phyloP scores from a whole-genome alignment of 805 yeast genomes.

The Suhomyces xylopsoci region DNA sequence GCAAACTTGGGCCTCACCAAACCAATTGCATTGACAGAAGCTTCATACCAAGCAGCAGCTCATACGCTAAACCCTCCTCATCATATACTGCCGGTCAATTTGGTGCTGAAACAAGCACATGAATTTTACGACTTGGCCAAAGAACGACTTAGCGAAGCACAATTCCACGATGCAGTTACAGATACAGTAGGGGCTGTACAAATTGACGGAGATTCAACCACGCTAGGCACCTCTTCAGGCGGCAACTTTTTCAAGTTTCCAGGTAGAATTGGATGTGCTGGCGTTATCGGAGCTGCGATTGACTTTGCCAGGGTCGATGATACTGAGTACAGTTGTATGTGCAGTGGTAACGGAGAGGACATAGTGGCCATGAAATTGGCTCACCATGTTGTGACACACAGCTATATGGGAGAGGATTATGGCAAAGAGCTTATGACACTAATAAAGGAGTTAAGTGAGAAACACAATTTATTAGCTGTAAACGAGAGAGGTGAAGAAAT shows the following conservation, averaged over 20 bases:
- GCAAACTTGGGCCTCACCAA: constrained; percentile 28
- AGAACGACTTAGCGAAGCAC: background rate
- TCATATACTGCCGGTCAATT: background rate
- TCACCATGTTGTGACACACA: constrained; percentile 16
- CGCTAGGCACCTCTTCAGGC: constrained; percentile 47
- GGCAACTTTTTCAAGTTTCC: constrained; percentile 50
- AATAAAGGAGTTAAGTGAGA: constrained; percentile 10
- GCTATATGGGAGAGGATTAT: constrained; percentile 14
- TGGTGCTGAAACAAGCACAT: constrained; percentile 12
- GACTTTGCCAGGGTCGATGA: constrained; percentile 19
- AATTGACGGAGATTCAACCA: constrained; percentile 9
- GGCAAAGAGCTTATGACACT: constrained; percentile 16
- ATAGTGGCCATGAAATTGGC: constrained; percentile 46
- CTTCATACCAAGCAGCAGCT: background rate
- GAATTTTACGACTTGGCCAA: constrained; percentile 6
- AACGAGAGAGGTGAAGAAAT: constrained; percentile 8
- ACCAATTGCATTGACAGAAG: constrained; percentile 25
- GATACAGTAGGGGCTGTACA: constrained; percentile 49
- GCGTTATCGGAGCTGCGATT: constrained; percentile 45
- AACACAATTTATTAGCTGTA: constrained; percentile 11
- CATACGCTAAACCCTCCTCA: background rate
- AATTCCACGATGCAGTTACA: constrained; percentile 14
- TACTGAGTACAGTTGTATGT: constrained; percentile 30
- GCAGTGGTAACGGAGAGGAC: constrained; percentile 60
- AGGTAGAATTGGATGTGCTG: constrained; percentile 56